Evolutionary conservation across 495 filamentous ascomycete species (phyloP).

Genomic region (Hyaloscypha bicolor): DNA sequence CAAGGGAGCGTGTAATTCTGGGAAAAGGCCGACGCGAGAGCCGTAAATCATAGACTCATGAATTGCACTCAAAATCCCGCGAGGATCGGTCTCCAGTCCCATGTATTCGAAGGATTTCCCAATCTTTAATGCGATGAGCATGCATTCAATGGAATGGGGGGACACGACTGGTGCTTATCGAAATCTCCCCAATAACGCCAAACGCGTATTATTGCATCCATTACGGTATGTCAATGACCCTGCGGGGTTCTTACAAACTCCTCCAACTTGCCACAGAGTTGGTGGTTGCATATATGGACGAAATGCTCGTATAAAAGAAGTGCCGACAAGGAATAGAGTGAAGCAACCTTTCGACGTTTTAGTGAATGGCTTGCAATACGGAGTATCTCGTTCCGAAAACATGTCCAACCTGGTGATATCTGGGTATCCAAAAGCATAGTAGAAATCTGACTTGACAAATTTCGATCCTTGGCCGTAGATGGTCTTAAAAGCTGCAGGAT

Average conservation of each 20-base stretch:
- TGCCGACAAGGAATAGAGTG: constrained; percentile 51
- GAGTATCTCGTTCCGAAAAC: constrained; percentile 31
- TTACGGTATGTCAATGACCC: neutral
- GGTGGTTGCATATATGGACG: constrained; percentile 42
- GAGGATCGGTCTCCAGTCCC: constrained; percentile 44
- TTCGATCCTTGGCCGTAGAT: constrained; percentile 73
- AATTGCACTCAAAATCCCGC: neutral
- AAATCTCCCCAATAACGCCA: constrained; percentile 41
- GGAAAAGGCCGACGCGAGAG: constrained; percentile 46
- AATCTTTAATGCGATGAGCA: constrained; percentile 2
- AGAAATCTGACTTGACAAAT: constrained; percentile 66
- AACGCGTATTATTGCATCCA: constrained; percentile 48
- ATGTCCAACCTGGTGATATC: constrained; percentile 22
- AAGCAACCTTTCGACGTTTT: constrained; percentile 38
- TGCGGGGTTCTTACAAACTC: neutral
- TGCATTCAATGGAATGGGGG: neutral
- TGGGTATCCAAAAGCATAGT: constrained; percentile 26
- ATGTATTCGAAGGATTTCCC: neutral
- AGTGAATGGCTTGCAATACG: constrained; percentile 30
- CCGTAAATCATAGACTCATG: constrained; percentile 41
- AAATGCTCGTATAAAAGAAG: constrained; percentile 55
- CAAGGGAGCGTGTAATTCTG: constrained; percentile 36
- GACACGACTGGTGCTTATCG: neutral
- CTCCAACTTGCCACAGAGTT: neutral
- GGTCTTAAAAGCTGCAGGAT: constrained; percentile 55